phyloP scores from a whole-genome alignment of 495 filamentous ascomycete species.

The Penicillium goetzii region DNA sequence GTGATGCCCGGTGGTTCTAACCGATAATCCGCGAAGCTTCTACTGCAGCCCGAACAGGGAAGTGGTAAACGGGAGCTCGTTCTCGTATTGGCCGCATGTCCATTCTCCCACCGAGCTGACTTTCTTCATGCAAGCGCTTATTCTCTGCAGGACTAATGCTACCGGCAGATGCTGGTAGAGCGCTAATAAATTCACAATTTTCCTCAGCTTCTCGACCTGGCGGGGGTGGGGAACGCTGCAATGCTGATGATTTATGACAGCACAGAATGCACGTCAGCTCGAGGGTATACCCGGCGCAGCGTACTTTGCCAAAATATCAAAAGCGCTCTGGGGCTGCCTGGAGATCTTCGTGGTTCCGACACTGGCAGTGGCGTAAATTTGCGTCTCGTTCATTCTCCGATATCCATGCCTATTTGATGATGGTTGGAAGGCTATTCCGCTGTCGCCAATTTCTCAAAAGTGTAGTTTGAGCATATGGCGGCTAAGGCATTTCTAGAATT shows the following conservation, averaged over 20 bases:
- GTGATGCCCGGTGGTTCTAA: background rate
- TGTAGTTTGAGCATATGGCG: too few species aligned
- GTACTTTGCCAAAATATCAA: background rate
- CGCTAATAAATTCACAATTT: background rate
- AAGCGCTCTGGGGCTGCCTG: background rate
- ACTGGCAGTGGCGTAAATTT: background rate
- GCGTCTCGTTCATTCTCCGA: background rate
- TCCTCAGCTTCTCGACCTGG: background rate
- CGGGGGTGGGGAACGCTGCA: background rate
- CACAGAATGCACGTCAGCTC: background rate
- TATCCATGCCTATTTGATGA: background rate
- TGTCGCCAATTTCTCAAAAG: too few species aligned
- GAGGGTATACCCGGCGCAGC: background rate
- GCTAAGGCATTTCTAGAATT: background rate
- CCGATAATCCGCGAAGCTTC: background rate
- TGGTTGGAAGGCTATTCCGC: background rate
- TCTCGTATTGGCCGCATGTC: background rate
- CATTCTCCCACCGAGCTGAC: background rate
- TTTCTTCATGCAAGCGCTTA: background rate
- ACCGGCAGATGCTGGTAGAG: background rate
- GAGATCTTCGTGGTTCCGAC: background rate
- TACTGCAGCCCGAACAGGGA: background rate
- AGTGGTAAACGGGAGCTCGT: constrained; percentile 5
- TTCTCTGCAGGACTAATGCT: background rate
- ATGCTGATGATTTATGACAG: background rate